Evolutionary conservation across 2,329 filamentous ascomycete species (phyloP), one percentile per base, ranked within the genome.

Genomic region (Phialocephala sp.): DNA sequence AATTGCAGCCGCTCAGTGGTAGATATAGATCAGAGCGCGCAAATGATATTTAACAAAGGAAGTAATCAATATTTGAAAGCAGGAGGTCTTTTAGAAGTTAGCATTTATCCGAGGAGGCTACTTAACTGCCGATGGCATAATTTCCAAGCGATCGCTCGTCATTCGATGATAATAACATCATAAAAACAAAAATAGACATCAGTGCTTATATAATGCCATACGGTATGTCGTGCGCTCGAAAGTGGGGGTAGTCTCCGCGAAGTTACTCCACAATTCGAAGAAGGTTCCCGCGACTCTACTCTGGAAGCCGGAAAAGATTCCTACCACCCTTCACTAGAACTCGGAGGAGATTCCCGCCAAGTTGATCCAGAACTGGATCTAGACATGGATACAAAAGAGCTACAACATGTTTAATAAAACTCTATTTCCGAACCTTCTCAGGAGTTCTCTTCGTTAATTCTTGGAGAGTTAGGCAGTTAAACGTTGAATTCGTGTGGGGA

Each of bases 121-220:
- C 35, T 27, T 37, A 35, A 45, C 36, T 4, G 36, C 36, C 57
- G 57, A 59, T 59, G 35, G 36, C 57, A 59, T 36, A 59, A 59
- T 59, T 59, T 59, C 22, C 36, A 45, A 8, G 57, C 39, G 36
- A 8, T 8, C 55, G 27, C 55, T 58, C 55, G 55, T 58, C 57
- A 59, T 59, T 59, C 57, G 20, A 59, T 59, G 57, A 59, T 59
- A 59, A 59, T 41, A 59, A 45, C 57, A 59, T 22, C 36, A 59
- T 59, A 59, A 59, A 59, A 59, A 59, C 36, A 59, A 59, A 59
- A 45, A 45, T 22, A 59, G 8, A 43, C 36, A 36, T 59, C 57
- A 43, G 57, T 58, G 37, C 37, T 41, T 41, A 41, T 12, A 41
- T 50, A 55, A 55, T 55, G 24, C 52, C 52, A 27, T 8, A 35